Conservation (phyloP, 345 rosid genomes). For the Bruguiera sexangula region DNA sequence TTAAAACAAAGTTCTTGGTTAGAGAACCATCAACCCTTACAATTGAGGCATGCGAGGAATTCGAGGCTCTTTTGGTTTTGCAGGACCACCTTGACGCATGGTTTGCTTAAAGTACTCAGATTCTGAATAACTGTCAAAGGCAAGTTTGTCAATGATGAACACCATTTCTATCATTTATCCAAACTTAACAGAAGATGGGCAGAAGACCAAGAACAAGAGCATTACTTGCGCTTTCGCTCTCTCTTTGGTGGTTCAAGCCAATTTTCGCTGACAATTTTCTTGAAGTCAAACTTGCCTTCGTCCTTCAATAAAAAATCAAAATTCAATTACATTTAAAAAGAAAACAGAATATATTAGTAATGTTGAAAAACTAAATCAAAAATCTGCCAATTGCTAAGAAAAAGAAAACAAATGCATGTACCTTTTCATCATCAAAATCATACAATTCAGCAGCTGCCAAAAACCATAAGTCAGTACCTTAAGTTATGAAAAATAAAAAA, state of each 20-base stretch:
- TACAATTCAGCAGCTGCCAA: slow-evolving; percentile 82
- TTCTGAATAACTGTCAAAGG: slow-evolving; percentile 72
- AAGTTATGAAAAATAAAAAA: background rate
- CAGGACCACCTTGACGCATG: slow-evolving; percentile 89
- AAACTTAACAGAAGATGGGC: background rate
- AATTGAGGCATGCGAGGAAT: slow-evolving; percentile 99
- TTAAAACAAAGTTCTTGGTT: background rate
- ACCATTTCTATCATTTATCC: background rate
- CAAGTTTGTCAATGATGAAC: background rate
- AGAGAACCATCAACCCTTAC: slow-evolving; percentile 39
- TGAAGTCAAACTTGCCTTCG: slow-evolving; percentile 86
- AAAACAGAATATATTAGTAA: background rate
- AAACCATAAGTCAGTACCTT: slow-evolving; percentile 10
- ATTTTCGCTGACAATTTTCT: slow-evolving; percentile 91
- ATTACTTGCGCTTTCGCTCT: slow-evolving; percentile 98
- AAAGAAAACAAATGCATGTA: slow-evolving; percentile 13
- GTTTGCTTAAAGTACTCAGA: slow-evolving; percentile 96
- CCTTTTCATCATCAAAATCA: slow-evolving; percentile 92
- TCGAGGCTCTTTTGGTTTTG: slow-evolving; percentile 94
- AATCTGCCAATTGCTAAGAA: background rate
- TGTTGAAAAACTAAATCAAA: background rate
- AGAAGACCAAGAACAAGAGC: background rate
- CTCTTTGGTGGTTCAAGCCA: slow-evolving; percentile 98
- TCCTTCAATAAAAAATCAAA: slow-evolving; percentile 49
- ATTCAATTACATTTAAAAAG: background rate